Percentiles rank a stretch among this genome's conserved stretches.
These are phyloP conservation scores for Acer saccharum DNA, from an alignment of 345 rosid species.

Conservation along the genomic window DNA sequence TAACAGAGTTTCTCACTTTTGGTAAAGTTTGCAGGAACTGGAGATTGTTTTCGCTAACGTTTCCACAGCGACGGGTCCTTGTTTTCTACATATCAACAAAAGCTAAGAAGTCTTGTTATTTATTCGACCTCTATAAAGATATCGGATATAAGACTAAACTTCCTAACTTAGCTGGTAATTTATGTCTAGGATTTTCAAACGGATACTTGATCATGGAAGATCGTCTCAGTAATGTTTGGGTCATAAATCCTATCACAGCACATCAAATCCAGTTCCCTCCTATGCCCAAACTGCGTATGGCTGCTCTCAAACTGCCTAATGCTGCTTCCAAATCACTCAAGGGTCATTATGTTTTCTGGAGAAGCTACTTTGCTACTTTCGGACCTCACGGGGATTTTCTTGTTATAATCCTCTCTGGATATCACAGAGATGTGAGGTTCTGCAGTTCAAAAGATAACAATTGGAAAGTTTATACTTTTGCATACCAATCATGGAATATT, in stretches of 20 bases:
- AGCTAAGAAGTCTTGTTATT: slow-evolving; percentile 1
- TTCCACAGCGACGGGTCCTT: slow-evolving; percentile 1
- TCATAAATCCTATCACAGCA: slow-evolving; percentile 8
- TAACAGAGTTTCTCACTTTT: slow-evolving; percentile 1
- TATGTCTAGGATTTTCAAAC: neutral
- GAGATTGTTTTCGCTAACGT: neutral
- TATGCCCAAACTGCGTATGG: neutral
- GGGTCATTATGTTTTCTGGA: too few species aligned
- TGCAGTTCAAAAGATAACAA: neutral
- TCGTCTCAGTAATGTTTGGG: neutral
- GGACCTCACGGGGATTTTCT: neutral
- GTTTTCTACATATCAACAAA: neutral
- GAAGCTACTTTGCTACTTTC: neutral
- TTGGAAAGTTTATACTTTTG: neutral
- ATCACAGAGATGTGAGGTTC: neutral
- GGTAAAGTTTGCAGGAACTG: neutral
- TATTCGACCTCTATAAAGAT: neutral
- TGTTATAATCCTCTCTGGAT: neutral
- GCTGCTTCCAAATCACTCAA: too few species aligned
- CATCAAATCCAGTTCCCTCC: neutral
- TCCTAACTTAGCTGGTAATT: neutral
- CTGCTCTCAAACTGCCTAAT: too few species aligned
- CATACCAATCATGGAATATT: neutral
- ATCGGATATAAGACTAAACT: neutral
- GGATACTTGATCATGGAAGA: slow-evolving; percentile 5